These are phyloP conservation scores for Diaporthe batatas DNA, from an alignment of 2,329 filamentous ascomycete genomes.

Conservation along the genomic window DNA sequence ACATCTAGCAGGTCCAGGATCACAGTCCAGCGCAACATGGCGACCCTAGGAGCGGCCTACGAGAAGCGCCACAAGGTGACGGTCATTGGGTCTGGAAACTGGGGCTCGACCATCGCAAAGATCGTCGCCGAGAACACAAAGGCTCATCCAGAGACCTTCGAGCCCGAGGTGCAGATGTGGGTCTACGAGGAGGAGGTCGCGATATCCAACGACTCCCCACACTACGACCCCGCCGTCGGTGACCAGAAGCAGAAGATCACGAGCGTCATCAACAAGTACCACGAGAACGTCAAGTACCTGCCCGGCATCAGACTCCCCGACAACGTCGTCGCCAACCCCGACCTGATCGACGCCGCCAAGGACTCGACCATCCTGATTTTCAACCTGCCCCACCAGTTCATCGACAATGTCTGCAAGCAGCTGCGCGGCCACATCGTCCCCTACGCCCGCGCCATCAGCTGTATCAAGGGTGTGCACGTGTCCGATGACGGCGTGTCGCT, in stretches of 20 bases:
- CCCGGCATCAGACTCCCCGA: conserved; percentile 85
- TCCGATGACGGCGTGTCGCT: conserved; percentile 86
- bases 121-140: conserved; percentile 94
- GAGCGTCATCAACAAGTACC: conserved; percentile 86
- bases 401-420: conserved; percentile 85
- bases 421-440: conserved; percentile 91
- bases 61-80: conserved; percentile 91
- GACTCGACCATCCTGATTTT: conserved; percentile 92
- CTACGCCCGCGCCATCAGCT: conserved; percentile 93
- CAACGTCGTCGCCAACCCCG: conserved; percentile 89
- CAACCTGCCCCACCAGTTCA: conserved; percentile 97
- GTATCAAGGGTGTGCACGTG: conserved; percentile 98
- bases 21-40: conserved; percentile 44
- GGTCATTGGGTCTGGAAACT: conserved; percentile 96
- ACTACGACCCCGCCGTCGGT: conserved; percentile 75
- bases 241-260: conserved; percentile 88
- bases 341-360: conserved; percentile 82
- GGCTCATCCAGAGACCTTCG: conserved; percentile 83
- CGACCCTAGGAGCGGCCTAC: conserved; percentile 59
- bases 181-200: conserved; percentile 94
- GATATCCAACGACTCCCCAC: conserved; percentile 77
- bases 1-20: not conserved
- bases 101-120: conserved; percentile 98
- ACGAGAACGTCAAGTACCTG: conserved; percentile 99
- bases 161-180: conserved; percentile 97